phyloP scores from a whole-genome alignment of 2,329 filamentous ascomycete species.

The Colletotrichum australisinense region DNA sequence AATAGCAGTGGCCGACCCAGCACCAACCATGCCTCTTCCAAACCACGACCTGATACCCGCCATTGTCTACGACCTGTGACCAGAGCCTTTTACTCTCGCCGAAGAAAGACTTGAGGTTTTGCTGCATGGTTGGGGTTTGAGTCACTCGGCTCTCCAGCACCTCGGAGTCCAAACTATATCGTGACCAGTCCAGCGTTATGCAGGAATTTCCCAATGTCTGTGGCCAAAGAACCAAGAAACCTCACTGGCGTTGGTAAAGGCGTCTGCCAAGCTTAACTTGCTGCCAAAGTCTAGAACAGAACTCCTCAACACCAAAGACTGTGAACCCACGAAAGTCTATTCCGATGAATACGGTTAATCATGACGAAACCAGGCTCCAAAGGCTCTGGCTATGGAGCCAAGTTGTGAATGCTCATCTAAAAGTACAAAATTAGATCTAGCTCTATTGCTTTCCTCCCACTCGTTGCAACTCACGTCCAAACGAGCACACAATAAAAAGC shows the following conservation, averaged over 20 bases:
- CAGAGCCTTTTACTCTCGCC: too few relatives aligned
- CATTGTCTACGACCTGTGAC: background rate
- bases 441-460: background rate
- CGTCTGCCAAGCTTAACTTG: background rate
- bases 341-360: background rate
- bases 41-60: too few relatives aligned
- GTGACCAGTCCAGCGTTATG: too few relatives aligned
- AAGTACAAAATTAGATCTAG: background rate
- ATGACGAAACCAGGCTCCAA: background rate
- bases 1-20: background rate
- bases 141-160: background rate
- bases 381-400: background rate
- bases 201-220: background rate
- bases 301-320: background rate
- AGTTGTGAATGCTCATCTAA: background rate
- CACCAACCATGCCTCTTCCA: background rate
- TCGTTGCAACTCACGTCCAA: background rate
- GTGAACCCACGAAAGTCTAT: background rate
- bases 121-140: background rate
- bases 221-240: background rate
- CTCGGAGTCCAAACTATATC: background rate
- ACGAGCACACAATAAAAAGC: background rate
- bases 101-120: too few relatives aligned
- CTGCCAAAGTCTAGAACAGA: background rate
- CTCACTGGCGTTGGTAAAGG: background rate